Evolutionary conservation across 2,329 filamentous ascomycete genomes (phyloP), one percentile per base, ranked within the genome.

Genomic region (Sporothrix phasma): DNA sequence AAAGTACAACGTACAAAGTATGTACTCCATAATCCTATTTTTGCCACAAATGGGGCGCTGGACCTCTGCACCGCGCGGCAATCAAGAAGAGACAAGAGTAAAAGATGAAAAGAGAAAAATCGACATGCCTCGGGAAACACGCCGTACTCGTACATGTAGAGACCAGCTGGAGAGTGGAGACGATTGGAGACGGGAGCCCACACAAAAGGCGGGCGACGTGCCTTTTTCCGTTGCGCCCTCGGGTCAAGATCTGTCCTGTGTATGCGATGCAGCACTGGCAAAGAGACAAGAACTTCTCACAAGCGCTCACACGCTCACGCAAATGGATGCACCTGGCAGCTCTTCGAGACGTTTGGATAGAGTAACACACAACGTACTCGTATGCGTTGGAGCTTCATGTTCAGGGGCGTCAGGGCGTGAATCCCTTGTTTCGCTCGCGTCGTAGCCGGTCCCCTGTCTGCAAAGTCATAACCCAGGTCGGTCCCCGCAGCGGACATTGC

Each of bases 401-500:
- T 26, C 43, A n/a, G 6, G 13, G 19, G 41, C 41, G 41, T 43
- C 5, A n/a, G 17, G 19, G 26, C 22, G 46, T 51, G 49, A 53
- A 17, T 53, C 26, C 29, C 49, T 53, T n/a, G 15, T 53, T 53
- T 29, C 19, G 13, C 53, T 56, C 41, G 53, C 54, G 37, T 8
- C 39, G 34, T 58, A n/a, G 26, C 15, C n/a, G 31, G 29, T 5
- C 51, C 54, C 56, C 56, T 31, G 24, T 34, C 54, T 5, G 29
- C 43, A 22, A 61, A 17, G 19, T 43, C 37, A n/a, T n/a, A n/a
- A n/a, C 34, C 62, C 24, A 22, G 56, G 47, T 3, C 15, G 31
- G 45, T 43, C 59, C 51, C 64, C 64, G 61, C 64, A 62, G 59
- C 64, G 64, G 64, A 66, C 45, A 66, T 66, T 64, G 49, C 63